Conservation (phyloP, 192 early-diverging fungal species). For the Gamsiella multidivaricata region DNA sequence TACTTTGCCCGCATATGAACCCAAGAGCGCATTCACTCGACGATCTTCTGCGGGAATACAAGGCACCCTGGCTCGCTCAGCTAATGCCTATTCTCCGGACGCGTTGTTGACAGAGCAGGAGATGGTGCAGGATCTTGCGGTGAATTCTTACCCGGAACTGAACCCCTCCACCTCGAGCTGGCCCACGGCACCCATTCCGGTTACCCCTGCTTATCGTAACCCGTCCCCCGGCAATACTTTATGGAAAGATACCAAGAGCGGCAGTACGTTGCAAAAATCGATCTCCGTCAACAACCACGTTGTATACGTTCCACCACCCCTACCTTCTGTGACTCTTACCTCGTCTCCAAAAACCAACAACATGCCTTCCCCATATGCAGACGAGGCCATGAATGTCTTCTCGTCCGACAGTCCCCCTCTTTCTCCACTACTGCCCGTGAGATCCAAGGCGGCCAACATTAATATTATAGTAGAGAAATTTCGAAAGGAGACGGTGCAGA, state of each 20-base stretch:
- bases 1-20: conserved; percentile 1
- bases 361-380: conserved; percentile 25
- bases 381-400: conserved; percentile 34
- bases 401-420: conserved; percentile 27
- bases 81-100: conserved; percentile 12
- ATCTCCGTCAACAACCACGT: conserved; percentile 18
- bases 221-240: not conserved
- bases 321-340: conserved; percentile 24
- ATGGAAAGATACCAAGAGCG: not conserved
- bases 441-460: not conserved
- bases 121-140: conserved; percentile 25
- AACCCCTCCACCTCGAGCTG: conserved; percentile 14
- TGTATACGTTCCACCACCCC: conserved; percentile 34
- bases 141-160: not conserved
- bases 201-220: not conserved
- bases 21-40: not conserved
- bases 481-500: not conserved
- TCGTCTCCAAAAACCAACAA: not conserved
- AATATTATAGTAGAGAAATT: not conserved
- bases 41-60: not conserved
- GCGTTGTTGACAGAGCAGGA: conserved; percentile 42
- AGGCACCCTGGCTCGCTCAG: too few relatives aligned
- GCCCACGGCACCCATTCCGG: not conserved
- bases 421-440: not conserved
- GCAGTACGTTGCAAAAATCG: conserved; percentile 10